Percentiles rank a stretch among this genome's conserved stretches.
phyloP scores from a whole-genome alignment of 352 stramenopile genomes.

The Phytophthora hibernalis region DNA sequence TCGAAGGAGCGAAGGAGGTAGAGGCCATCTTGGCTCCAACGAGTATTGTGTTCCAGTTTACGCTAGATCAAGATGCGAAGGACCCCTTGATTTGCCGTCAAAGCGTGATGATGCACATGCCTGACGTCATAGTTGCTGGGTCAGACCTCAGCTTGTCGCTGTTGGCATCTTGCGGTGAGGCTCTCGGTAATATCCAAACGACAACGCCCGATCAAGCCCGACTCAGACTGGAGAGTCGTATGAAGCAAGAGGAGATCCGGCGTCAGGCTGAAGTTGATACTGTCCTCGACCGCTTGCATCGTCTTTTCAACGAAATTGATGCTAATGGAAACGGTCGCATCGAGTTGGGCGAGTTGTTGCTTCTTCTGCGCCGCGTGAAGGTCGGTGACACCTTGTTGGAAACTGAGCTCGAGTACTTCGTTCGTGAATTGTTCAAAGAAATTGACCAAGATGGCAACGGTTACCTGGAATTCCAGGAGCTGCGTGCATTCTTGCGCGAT shows the following conservation, averaged over 20 bases:
- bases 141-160: conserved; percentile 77
- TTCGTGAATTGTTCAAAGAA: conserved; percentile 79
- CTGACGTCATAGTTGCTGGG: conserved; percentile 68
- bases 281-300: conserved; percentile 60
- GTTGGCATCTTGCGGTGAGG: conserved; percentile 60
- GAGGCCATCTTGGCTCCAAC: conserved; percentile 61
- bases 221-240: conserved; percentile 57
- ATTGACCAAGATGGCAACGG: conserved; percentile 94
- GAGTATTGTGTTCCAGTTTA: conserved; percentile 54
- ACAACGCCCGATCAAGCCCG: conserved; percentile 71
- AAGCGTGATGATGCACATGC: conserved; percentile 63
- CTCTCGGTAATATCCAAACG: conserved; percentile 56
- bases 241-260: conserved; percentile 61
- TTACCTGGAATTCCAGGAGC: conserved; percentile 96
- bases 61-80: conserved; percentile 54
- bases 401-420: conserved; percentile 72
- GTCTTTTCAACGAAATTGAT: conserved; percentile 79
- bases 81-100: conserved; percentile 52
- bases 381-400: conserved; percentile 69
- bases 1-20: conserved; percentile 46
- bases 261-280: conserved; percentile 62
- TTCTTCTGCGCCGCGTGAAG: conserved; percentile 70
- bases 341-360: conserved; percentile 64
- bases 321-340: conserved; percentile 71
- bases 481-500: conserved; percentile 81